Base-by-base conservation (phyloP, 331 rosid species). In the Ulmus americana region DNA sequence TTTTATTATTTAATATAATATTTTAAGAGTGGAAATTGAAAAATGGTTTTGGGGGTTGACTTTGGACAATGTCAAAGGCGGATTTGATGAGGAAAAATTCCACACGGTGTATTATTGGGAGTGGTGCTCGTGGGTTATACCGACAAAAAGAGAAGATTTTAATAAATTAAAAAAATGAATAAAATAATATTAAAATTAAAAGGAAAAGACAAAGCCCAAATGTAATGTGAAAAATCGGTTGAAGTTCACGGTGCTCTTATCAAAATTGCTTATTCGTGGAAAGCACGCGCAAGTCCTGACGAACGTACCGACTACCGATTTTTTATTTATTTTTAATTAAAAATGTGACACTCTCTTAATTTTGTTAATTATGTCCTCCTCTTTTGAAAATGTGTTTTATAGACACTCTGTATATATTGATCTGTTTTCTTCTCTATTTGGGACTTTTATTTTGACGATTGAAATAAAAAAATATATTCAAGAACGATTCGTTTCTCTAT, bases 11-110 rank as follows among this genome's bases (percentile, higher is more conserved):
- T 47, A 35, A n/a, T 41, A 7, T 13, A 3, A 5, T 68, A 35
- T 38, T 3, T 14, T 50, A 6, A 20, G 45, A 20, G 10, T 43
- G 22, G 45, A 10, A 39, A 66, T 18, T 40, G 61, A 45, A 44
- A 76, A 39, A 28, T 13, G 9, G 53, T 47, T 53, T 59, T 42
- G 40, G 70, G 69, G 87, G 96, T 91, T 91, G 97, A 91, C 97
- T 67, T 59, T 0, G 0, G 0, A 6, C 44, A 75, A 78, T 83
- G 97, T 91, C 97, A 88, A 88, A 86, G 86, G 70, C 77, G 55
- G 47, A 4, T 40, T 73, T 79, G 74, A 74, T 63, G 5, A 45
- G 40, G 45, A 61, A 79, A 57, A 72, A 60, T 58, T 47, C 65
- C 84, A 82, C 87, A 78, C 96, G 84, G 86, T 76, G 60, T 58